Evolutionary conservation across 805 yeast species (phyloP).

Genomic region (Wickerhamiella lipophila): DNA sequence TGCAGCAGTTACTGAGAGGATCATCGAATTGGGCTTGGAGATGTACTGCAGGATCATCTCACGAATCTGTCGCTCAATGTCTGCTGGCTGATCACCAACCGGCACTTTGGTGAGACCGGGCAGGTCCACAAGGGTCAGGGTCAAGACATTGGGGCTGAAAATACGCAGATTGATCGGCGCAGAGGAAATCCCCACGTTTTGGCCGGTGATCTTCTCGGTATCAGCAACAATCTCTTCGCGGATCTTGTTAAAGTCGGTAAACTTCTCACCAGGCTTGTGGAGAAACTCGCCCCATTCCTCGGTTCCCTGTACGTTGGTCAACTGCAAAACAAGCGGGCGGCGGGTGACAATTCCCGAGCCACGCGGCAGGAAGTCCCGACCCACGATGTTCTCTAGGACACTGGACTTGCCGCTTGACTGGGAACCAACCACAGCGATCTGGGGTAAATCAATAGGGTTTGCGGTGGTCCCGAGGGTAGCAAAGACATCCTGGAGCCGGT

Average conservation of each 20-base stretch:
- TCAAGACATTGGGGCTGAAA: slow-evolving; percentile 85
- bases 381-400: slow-evolving; percentile 81
- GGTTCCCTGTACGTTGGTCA: slow-evolving; percentile 41
- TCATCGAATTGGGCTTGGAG: slow-evolving; percentile 89
- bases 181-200: slow-evolving; percentile 72
- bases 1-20: slow-evolving; percentile 89
- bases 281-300: slow-evolving; percentile 96
- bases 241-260: slow-evolving; percentile 78
- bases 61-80: slow-evolving; percentile 86
- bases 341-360: slow-evolving; percentile 90
- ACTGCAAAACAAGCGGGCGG: slow-evolving; percentile 72
- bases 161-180: slow-evolving; percentile 88
- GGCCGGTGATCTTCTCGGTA: slow-evolving; percentile 68
- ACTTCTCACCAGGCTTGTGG: slow-evolving; percentile 79
- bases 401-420: slow-evolving; percentile 85
- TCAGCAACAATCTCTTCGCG: slow-evolving; percentile 84
- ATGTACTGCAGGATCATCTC: slow-evolving; percentile 88
- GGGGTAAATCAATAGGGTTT: slow-evolving; percentile 87
- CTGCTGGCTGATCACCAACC: slow-evolving; percentile 97
- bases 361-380: slow-evolving; percentile 81
- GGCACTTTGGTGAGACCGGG: slow-evolving; percentile 98
- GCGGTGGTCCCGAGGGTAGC: slow-evolving; percentile 91
- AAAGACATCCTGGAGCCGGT: slow-evolving; percentile 87
- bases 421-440: slow-evolving; percentile 89
- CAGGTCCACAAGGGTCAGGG: slow-evolving; percentile 86